Evolutionary conservation across 192 early-diverging fungal genomes (phyloP).

Genomic region (Lunasporangiospora selenospora): DNA sequence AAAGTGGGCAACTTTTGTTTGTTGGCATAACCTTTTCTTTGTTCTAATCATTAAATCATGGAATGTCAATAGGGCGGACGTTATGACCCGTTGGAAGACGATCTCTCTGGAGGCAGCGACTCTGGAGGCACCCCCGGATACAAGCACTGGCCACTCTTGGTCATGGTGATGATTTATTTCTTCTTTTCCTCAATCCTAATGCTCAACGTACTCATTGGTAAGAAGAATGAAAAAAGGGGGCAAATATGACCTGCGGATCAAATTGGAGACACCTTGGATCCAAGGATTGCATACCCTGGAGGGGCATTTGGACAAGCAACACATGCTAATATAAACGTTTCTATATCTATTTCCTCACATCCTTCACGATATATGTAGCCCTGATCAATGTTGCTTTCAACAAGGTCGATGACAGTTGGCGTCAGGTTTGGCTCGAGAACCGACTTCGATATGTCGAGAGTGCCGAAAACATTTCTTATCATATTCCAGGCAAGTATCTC

Average conservation of each 20-base stretch:
- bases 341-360: not conserved
- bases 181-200: slow-evolving; percentile 16
- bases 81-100: slow-evolving; percentile 12
- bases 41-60: not conserved
- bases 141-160: too few relatives aligned
- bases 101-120: slow-evolving; percentile 1
- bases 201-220: slow-evolving; percentile 24
- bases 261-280: too few relatives aligned
- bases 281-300: too few relatives aligned
- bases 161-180: slow-evolving; percentile 13
- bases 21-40: not conserved
- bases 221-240: not conserved
- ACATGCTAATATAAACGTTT: not conserved
- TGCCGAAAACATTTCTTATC: slow-evolving; percentile 20
- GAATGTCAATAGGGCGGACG: slow-evolving; percentile 32
- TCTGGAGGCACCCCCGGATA: too few relatives aligned
- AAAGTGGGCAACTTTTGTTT: not conserved
- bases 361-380: not conserved
- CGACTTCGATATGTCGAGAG: slow-evolving; percentile 11
- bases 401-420: slow-evolving; percentile 15
- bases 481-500: slow-evolving; percentile 4
- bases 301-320: too few relatives aligned
- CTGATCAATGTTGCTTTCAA: slow-evolving; percentile 27
- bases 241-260: too few relatives aligned
- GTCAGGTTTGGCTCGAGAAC: slow-evolving; percentile 18